Evolutionary conservation across 192 early-diverging fungal genomes (phyloP).

Genomic region (Phycomyces nitens): DNA sequence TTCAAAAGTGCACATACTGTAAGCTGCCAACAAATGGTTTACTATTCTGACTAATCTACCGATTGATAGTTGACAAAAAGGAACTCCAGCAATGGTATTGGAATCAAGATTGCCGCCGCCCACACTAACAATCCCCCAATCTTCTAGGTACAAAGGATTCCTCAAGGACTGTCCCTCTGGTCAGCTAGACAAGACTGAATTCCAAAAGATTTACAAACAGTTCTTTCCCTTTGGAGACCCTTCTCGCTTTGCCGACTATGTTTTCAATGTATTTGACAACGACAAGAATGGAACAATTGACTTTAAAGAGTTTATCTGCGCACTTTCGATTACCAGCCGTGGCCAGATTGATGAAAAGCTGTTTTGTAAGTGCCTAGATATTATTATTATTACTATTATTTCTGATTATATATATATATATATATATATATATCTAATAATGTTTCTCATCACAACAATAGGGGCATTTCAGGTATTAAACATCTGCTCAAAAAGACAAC

Average conservation of each 20-base stretch:
- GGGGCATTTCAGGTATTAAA: slow-evolving; percentile 2
- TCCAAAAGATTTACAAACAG: slow-evolving; percentile 92
- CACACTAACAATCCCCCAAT: not conserved
- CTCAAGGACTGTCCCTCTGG: slow-evolving; percentile 89
- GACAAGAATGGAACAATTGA: slow-evolving; percentile 89
- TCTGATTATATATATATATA: not conserved
- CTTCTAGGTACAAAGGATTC: slow-evolving; percentile 85
- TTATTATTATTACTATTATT: too few species aligned
- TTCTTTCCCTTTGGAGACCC: slow-evolving; percentile 98
- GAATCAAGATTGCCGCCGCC: too few species aligned
- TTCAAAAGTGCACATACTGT: slow-evolving; percentile 82
- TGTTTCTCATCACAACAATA: too few species aligned
- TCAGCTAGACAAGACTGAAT: slow-evolving; percentile 77
- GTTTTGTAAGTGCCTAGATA: slow-evolving; percentile 54
- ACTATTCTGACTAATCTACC: too few species aligned
- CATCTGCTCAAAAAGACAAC: too few species aligned
- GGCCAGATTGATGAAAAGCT: slow-evolving; percentile 84
- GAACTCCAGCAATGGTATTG: slow-evolving; percentile 90
- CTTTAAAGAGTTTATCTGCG: slow-evolving; percentile 89
- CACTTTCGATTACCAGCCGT: slow-evolving; percentile 80
- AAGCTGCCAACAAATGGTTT: too few species aligned
- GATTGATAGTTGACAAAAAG: slow-evolving; percentile 79
- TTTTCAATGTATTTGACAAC: slow-evolving; percentile 88
- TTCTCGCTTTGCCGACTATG: slow-evolving; percentile 83
- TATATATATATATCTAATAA: too few species aligned